These are phyloP conservation scores for Lachnellula subtilissima DNA, from an alignment of 2,329 filamentous ascomycete species.

Conservation along the genomic window DNA sequence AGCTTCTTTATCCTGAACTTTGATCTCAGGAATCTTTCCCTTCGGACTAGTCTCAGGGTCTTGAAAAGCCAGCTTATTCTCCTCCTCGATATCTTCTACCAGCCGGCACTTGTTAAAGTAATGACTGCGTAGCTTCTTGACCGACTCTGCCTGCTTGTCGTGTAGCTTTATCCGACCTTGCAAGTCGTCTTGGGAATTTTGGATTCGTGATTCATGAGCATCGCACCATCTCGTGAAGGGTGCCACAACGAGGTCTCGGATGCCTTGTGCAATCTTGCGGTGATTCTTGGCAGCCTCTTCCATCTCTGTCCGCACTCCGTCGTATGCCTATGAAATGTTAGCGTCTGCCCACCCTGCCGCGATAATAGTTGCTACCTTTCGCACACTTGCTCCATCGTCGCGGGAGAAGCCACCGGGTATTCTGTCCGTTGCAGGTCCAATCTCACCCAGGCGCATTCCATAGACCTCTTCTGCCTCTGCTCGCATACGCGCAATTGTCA, in stretches of 20 bases:
- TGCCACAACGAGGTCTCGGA: constrained; percentile 89
- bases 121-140: constrained; percentile 88
- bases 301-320: constrained; percentile 90
- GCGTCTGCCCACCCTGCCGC: constrained; percentile 7
- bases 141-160: constrained; percentile 82
- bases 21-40: constrained; percentile 73
- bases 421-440: constrained; percentile 76
- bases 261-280: constrained; percentile 92
- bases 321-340: constrained; percentile 66
- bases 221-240: constrained; percentile 97
- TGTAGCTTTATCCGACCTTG: constrained; percentile 88
- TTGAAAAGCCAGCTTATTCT: constrained; percentile 97
- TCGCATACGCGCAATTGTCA: constrained; percentile 87
- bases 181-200: constrained; percentile 91
- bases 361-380: constrained; percentile 77
- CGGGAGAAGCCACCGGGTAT: constrained; percentile 77
- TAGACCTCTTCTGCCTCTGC: constrained; percentile 94
- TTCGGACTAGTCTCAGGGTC: constrained; percentile 70
- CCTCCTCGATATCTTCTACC: constrained; percentile 94
- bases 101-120: constrained; percentile 99
- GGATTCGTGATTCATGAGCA: constrained; percentile 82
- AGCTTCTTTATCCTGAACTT: constrained; percentile 67
- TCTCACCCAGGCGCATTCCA: constrained; percentile 73
- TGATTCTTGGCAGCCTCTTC: constrained; percentile 83
- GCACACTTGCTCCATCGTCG: constrained; percentile 92